Conservation (phyloP, 1,284 basidiomycete genomes). For the Sporisorium sorghi region DNA sequence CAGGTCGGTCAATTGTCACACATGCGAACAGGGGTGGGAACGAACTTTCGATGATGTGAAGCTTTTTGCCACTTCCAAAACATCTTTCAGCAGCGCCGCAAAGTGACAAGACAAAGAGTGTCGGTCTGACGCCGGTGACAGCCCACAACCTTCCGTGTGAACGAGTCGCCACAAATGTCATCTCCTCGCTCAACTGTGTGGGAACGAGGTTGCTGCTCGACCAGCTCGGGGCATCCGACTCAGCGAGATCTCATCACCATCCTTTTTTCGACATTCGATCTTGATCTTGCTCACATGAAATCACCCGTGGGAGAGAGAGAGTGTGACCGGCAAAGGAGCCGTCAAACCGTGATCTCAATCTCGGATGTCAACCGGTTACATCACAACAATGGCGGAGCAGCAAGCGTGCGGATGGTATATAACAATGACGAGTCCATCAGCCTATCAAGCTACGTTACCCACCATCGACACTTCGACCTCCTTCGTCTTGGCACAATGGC, state of each 20-base stretch:
- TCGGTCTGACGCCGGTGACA: neutral
- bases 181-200: neutral
- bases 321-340: neutral
- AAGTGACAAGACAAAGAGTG: neutral
- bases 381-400: neutral
- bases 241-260: too few relatives aligned
- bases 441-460: neutral
- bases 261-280: neutral
- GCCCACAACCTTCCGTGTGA: neutral
- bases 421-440: neutral
- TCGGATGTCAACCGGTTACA: neutral
- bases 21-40: neutral
- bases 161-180: neutral
- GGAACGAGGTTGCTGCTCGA: neutral
- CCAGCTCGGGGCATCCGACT: neutral
- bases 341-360: neutral
- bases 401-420: neutral
- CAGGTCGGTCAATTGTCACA: neutral
- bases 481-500: constrained; percentile 5
- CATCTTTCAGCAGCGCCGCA: neutral
- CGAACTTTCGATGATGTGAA: neutral
- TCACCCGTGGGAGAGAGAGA: constrained; percentile 5
- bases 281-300: too few relatives aligned
- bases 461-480: neutral
- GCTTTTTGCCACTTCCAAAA: neutral